phyloP scores from a whole-genome alignment of 2,329 filamentous ascomycete species.

The Monilinia vaccinii-corymbosi region DNA sequence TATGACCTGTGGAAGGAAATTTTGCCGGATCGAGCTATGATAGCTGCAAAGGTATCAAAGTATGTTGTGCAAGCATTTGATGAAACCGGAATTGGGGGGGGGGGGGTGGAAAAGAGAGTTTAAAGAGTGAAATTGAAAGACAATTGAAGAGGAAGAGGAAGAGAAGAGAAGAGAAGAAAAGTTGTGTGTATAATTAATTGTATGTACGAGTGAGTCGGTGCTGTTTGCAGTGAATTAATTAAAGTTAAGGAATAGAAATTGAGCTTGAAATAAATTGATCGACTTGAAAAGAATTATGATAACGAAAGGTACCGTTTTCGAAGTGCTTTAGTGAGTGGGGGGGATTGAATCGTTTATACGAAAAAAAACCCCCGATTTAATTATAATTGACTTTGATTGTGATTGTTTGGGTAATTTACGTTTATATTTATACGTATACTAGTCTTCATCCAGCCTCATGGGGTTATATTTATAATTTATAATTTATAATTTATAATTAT shows the following conservation, averaged over 20 bases:
- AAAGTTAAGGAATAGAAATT: slow-evolving; percentile 6
- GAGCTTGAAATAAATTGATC: not conserved
- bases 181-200: not conserved
- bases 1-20: not conserved
- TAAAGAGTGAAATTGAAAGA: not conserved
- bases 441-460: no score
- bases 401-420: no score
- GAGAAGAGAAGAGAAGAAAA: slow-evolving; percentile 4
- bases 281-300: slow-evolving; percentile 4
- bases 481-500: no score
- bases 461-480: no score
- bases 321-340: not conserved
- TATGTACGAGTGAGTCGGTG: not conserved
- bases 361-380: not conserved
- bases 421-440: no score
- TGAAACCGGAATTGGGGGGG: not conserved
- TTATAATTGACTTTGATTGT: no score
- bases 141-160: not conserved
- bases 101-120: not conserved
- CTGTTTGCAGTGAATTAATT: slow-evolving; percentile 11
- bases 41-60: slow-evolving; percentile 3
- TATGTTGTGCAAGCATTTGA: slow-evolving; percentile 5
- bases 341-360: not conserved
- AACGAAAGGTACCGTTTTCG: not conserved
- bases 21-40: slow-evolving; percentile 7